Evolutionary conservation across 805 yeast species (phyloP).

Genomic region (Myxozyma melibiosi): DNA sequence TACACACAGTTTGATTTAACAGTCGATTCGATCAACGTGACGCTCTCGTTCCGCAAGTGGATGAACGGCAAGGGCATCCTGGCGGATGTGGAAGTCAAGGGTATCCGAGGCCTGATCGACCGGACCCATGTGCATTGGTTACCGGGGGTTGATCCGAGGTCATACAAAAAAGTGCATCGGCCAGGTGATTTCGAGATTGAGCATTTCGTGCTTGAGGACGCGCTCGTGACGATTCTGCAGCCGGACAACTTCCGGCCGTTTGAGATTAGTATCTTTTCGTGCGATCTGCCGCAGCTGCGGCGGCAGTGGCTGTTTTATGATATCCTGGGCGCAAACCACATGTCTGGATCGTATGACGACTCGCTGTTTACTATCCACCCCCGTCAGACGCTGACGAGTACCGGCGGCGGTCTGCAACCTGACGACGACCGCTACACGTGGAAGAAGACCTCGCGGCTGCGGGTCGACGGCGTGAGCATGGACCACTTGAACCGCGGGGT

Average conservation of each 20-base stretch:
- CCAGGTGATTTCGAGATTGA: slow-evolving; percentile 96
- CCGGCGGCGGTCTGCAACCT: slow-evolving; percentile 45
- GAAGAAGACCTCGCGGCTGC: slow-evolving; percentile 69
- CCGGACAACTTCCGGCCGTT: slow-evolving; percentile 82
- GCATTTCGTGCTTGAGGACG: slow-evolving; percentile 79
- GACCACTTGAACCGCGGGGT: slow-evolving; percentile 90
- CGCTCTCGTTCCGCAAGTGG: slow-evolving; percentile 84
- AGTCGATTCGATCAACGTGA: slow-evolving; percentile 78
- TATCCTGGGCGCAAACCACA: slow-evolving; percentile 74
- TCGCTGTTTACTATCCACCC: slow-evolving; percentile 90
- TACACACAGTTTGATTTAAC: slow-evolving; percentile 94
- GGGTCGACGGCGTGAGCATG: slow-evolving; percentile 82
- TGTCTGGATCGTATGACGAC: slow-evolving; percentile 91
- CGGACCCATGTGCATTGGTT: slow-evolving; percentile 85
- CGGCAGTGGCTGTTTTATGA: slow-evolving; percentile 95
- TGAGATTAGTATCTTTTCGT: slow-evolving; percentile 81
- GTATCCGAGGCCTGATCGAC: slow-evolving; percentile 90
- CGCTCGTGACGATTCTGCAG: slow-evolving; percentile 76
- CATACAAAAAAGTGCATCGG: slow-evolving; percentile 67
- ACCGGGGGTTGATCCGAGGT: slow-evolving; percentile 78
- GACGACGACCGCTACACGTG: slow-evolving; percentile 45
- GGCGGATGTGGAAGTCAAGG: slow-evolving; percentile 75
- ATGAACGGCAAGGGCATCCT: slow-evolving; percentile 85
- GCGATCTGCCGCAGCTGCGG: slow-evolving; percentile 76
- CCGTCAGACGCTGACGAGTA: slow-evolving; percentile 55